Conservation (phyloP, 192 early-diverging fungal genomes). For the Coemansia sp. region DNA sequence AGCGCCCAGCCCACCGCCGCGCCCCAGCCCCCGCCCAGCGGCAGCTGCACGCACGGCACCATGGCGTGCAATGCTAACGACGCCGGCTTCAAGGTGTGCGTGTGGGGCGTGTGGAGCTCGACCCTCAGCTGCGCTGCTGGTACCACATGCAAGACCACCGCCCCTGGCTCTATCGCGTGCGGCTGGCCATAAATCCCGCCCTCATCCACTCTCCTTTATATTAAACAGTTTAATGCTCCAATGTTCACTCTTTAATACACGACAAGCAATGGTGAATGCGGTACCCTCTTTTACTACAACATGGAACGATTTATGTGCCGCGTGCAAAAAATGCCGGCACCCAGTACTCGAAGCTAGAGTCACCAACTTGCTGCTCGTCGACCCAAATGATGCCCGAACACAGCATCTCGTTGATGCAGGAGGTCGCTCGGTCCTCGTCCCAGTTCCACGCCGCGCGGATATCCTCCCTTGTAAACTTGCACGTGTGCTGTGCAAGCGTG, state of each 20-base stretch:
- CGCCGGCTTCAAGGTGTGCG: slow-evolving; percentile 28
- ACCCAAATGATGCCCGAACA: slow-evolving; percentile 41
- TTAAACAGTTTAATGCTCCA: neutral
- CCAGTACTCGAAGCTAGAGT: slow-evolving; percentile 25
- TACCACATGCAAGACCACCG: slow-evolving; percentile 23
- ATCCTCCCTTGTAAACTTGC: slow-evolving; percentile 33
- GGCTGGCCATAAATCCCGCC: slow-evolving; percentile 14
- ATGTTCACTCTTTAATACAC: too few relatives aligned
- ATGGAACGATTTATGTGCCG: neutral
- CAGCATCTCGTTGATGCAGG: slow-evolving; percentile 48
- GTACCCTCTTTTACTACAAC: neutral
- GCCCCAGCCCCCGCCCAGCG: neutral
- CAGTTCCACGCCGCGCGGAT: slow-evolving; percentile 23
- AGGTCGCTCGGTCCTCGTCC: slow-evolving; percentile 25
- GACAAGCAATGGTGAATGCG: neutral
- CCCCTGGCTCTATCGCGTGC: slow-evolving; percentile 12
- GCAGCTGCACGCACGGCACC: slow-evolving; percentile 25
- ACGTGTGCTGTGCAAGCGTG: slow-evolving; percentile 59
- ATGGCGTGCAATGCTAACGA: slow-evolving; percentile 15
- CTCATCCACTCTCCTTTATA: neutral
- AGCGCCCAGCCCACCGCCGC: neutral
- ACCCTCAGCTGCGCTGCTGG: slow-evolving; percentile 11
- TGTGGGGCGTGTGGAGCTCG: slow-evolving; percentile 30
- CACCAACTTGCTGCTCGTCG: slow-evolving; percentile 12
- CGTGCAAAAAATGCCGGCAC: slow-evolving; percentile 33